phyloP scores from a whole-genome alignment of 176 grass and related monocot genomes.

The Microstegium vimineum region DNA sequence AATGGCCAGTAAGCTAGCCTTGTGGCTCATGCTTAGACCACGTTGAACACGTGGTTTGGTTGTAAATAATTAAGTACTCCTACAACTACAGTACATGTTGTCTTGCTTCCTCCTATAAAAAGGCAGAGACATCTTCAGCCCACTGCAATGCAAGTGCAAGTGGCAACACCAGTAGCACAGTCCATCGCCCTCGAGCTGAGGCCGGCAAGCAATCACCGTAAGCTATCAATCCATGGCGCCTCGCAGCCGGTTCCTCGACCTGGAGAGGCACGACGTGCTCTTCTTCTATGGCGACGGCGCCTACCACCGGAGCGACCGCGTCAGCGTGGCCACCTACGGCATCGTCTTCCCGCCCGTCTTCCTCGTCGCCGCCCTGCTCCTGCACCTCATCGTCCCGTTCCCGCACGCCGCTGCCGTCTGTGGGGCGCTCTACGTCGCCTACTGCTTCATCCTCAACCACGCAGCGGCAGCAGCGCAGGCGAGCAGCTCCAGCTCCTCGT shows the following conservation, averaged over 20 bases:
- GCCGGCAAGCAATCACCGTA: background rate
- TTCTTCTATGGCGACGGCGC: slow-evolving; percentile 45
- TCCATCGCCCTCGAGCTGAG: background rate
- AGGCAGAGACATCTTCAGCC: background rate
- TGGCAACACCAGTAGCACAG: background rate
- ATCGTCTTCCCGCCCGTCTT: slow-evolving; percentile 74
- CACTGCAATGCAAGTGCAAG: background rate
- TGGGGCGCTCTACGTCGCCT: slow-evolving; percentile 34
- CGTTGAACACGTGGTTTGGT: background rate
- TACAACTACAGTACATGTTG: too few species aligned
- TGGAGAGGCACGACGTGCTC: slow-evolving; percentile 61
- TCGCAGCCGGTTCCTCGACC: slow-evolving; percentile 46
- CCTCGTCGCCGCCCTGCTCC: slow-evolving; percentile 44
- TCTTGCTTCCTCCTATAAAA: too few species aligned
- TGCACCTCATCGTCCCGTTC: slow-evolving; percentile 42
- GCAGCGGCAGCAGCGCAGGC: slow-evolving; percentile 31
- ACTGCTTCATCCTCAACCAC: slow-evolving; percentile 41
- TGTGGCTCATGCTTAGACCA: background rate
- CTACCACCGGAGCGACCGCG: slow-evolving; percentile 62
- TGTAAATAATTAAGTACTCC: too few species aligned
- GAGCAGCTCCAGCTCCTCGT: background rate
- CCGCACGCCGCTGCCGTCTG: slow-evolving; percentile 22
- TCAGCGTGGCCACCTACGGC: slow-evolving; percentile 46
- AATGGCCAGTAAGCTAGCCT: too few species aligned
- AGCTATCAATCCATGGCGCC: slow-evolving; percentile 25